Base-by-base conservation (phyloP, 2,329 filamentous ascomycete genomes). In the Aspergillus unguis region DNA sequence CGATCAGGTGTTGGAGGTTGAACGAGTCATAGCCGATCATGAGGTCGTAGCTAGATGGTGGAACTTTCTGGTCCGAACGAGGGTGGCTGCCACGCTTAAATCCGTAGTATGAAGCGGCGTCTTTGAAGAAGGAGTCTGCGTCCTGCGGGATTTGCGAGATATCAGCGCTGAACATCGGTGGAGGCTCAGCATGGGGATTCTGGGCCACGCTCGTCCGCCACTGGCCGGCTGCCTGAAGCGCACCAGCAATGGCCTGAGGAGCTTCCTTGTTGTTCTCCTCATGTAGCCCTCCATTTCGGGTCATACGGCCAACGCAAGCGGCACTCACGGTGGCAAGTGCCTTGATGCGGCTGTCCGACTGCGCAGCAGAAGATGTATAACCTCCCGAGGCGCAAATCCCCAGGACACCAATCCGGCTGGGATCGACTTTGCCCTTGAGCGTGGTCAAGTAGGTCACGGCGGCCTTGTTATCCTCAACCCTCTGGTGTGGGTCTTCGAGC, bases 381-480 rank as follows among this genome's bases (percentile, higher is more conserved):
- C 59, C 60, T 5, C 74, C 72, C 1, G 64, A 67, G 1, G 67
- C 70, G 51, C 72, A 75, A 38, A 76, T 71, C 1, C 74, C 73
- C 1, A 76, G 54, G 1, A 67, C 64, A 1, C 66, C 72, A 38
- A 76, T 75, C 9, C 58, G 58, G 3, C 65, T 53, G 0, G 56
- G 47, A 41, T 74, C 65, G 11, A 75, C 66, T 11, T 42, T 25
- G 5, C 27, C 36, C 44, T 11, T 57, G 44, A 32, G 44, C 5
- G 50, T 32, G 3, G 1, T 17, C 17, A 64, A 62, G 55, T 69
- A 75, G 29, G 62, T 67, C 5, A 75, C 70, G 6, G 68, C 74
- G 27, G 58, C 48, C 25, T 63, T 66, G 50, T 68, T 57, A 47
- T 76, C 74, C 41, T 71, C 68, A 17, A 67, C 69, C 6, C 72